These are phyloP conservation scores for Aspergillus piperis DNA, from an alignment of 2,329 filamentous ascomycete species.

Conservation along the genomic window DNA sequence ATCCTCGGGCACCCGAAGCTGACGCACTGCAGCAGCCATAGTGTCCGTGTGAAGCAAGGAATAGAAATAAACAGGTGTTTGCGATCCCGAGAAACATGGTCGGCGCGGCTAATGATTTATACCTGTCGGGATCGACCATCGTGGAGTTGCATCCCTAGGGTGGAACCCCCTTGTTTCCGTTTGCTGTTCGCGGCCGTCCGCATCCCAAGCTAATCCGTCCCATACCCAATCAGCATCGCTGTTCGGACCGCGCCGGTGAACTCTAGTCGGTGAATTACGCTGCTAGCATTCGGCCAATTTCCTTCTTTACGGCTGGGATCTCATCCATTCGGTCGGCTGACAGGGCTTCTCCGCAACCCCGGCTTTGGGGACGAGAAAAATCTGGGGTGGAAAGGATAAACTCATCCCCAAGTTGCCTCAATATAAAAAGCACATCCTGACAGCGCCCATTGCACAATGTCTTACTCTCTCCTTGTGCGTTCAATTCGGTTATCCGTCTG, in stretches of 20 bases:
- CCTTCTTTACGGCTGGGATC: neutral
- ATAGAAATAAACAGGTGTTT: neutral
- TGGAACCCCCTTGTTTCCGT: neutral
- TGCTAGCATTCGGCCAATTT: neutral
- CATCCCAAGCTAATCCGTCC: neutral
- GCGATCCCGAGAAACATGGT: neutral
- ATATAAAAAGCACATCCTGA: neutral
- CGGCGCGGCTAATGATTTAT: conserved; percentile 5
- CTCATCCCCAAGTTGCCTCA: neutral
- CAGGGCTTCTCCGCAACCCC: conserved; percentile 1
- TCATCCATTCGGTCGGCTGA: neutral
- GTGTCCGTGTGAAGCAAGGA: neutral
- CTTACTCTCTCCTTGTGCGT: neutral
- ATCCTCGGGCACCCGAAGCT: neutral
- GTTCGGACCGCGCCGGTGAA: neutral
- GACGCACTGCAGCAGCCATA: neutral
- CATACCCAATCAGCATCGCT: neutral
- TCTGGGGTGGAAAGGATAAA: neutral
- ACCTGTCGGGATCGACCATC: neutral
- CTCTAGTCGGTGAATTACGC: neutral
- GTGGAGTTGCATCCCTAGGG: neutral
- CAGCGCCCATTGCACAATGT: neutral
- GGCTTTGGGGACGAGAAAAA: neutral
- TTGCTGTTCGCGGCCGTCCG: neutral
- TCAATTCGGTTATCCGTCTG: neutral